Evolutionary conservation across 2,329 filamentous ascomycete genomes (phyloP).

Genomic region (Claviceps africana): DNA sequence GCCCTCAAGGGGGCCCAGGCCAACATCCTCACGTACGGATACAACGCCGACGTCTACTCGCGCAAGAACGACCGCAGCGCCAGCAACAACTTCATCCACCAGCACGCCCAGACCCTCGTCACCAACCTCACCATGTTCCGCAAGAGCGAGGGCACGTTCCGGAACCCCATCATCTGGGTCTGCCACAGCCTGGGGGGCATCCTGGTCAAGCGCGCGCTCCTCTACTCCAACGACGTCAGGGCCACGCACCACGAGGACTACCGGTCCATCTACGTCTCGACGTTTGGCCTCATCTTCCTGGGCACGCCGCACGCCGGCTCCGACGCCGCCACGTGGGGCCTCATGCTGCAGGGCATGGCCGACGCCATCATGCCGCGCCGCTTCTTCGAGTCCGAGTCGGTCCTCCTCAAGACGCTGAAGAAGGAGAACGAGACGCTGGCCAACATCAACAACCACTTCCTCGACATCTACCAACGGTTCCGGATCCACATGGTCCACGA

Average conservation of each 20-base stretch:
- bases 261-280: constrained; percentile 58
- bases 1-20: constrained; percentile 43
- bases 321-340: constrained; percentile 53
- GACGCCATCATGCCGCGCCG: constrained; percentile 49
- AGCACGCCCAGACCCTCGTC: constrained; percentile 58
- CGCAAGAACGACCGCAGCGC: constrained; percentile 35
- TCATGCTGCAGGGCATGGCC: constrained; percentile 53
- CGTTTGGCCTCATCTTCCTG: constrained; percentile 62
- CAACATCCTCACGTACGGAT: constrained; percentile 58
- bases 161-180: constrained; percentile 61
- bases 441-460: constrained; percentile 60
- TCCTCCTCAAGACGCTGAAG: constrained; percentile 57
- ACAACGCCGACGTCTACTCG: constrained; percentile 52
- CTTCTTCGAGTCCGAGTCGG: constrained; percentile 51
- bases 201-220: constrained; percentile 54
- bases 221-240: constrained; percentile 50
- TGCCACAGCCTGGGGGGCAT: constrained; percentile 63
- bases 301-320: constrained; percentile 64
- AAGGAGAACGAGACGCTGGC: constrained; percentile 60
- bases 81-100: constrained; percentile 52
- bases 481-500: constrained; percentile 67
- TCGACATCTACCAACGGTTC: constrained; percentile 56
- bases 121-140: constrained; percentile 49
- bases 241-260: constrained; percentile 47
- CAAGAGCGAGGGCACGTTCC: constrained; percentile 38